These are phyloP conservation scores for Stagonosporopsis rhizophila DNA, from an alignment of 2,329 filamentous ascomycete genomes.

Conservation along the genomic window DNA sequence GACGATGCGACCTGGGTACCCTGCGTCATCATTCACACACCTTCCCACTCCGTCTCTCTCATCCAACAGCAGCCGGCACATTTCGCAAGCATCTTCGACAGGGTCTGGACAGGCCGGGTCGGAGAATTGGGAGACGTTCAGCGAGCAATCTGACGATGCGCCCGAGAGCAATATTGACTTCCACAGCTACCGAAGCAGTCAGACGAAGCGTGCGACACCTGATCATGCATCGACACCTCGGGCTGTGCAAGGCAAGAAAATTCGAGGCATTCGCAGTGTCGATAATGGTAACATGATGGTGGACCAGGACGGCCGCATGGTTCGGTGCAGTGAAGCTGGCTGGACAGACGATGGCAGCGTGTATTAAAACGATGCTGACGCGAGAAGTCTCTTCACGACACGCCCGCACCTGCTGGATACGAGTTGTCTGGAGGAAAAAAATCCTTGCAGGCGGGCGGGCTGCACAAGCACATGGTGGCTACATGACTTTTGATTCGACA, in stretches of 20 bases:
- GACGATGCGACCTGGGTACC: slow-evolving; percentile 38
- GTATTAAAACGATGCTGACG: slow-evolving; percentile 30
- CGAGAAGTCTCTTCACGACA: not conserved
- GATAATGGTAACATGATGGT: slow-evolving; percentile 51
- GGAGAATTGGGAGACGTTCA: slow-evolving; percentile 98
- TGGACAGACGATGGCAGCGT: slow-evolving; percentile 60
- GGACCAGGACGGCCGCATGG: slow-evolving; percentile 52
- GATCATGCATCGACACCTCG: slow-evolving; percentile 45
- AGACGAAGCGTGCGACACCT: slow-evolving; percentile 67
- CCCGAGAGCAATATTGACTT: slow-evolving; percentile 72
- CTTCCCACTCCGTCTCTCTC: slow-evolving; percentile 32
- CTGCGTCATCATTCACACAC: slow-evolving; percentile 35
- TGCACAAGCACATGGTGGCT: not conserved
- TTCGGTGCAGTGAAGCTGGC: slow-evolving; percentile 59
- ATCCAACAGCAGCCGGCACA: slow-evolving; percentile 63
- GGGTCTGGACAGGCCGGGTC: slow-evolving; percentile 71
- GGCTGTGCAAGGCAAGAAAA: slow-evolving; percentile 45
- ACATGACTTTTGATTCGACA: not conserved
- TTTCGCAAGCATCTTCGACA: slow-evolving; percentile 63
- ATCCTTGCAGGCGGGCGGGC: too few relatives aligned
- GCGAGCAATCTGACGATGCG: slow-evolving; percentile 77
- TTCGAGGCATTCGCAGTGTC: slow-evolving; percentile 55
- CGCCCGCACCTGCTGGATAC: too few relatives aligned
- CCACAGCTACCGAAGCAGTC: slow-evolving; percentile 77
- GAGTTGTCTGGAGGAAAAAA: too few relatives aligned